A percentile compares a stretch with the other conserved stretches of the same genome.
Evolutionary conservation across 306 rosid genomes (phyloP).

Genomic region (Arachis stenosperma): DNA sequence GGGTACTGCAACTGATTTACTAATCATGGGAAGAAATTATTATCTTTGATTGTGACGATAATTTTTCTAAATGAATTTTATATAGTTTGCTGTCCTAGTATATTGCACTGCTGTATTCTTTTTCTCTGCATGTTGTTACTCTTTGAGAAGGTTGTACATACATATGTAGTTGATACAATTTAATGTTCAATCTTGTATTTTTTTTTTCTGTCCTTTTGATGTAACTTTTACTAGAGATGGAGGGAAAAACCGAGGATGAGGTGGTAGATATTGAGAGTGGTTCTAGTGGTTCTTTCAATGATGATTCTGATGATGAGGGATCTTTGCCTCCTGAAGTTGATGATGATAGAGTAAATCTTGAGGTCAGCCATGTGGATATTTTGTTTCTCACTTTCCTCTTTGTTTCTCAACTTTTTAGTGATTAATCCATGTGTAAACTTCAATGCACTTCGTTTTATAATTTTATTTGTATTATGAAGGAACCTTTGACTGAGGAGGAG

Average conservation of each 20-base stretch:
- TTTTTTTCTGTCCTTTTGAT: slow-evolving; percentile 21
- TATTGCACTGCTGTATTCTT: not conserved
- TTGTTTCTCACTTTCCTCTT: not conserved
- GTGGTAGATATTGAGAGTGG: slow-evolving; percentile 62
- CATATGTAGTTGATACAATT: slow-evolving; percentile 1
- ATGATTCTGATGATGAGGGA: slow-evolving; percentile 68
- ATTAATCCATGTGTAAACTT: slow-evolving; percentile 17
- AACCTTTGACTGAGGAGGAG: slow-evolving; percentile 78
- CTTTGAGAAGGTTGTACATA: not conserved
- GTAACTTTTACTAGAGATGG: slow-evolving; percentile 57
- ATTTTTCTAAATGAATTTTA: not conserved
- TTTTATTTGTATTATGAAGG: slow-evolving; percentile 61
- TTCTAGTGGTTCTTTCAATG: slow-evolving; percentile 67
- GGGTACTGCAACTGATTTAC: slow-evolving; percentile 9
- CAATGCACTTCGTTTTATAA: not conserved
- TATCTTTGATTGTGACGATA: slow-evolving; percentile 3
- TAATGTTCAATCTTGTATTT: slow-evolving; percentile 13
- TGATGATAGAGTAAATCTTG: slow-evolving; percentile 48
- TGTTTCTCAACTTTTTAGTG: not conserved
- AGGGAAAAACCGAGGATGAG: slow-evolving; percentile 59
- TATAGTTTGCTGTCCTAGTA: slow-evolving; percentile 1
- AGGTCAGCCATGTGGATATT: slow-evolving; percentile 51
- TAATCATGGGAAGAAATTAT: slow-evolving; percentile 1
- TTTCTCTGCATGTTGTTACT: not conserved
- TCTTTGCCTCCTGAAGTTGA: slow-evolving; percentile 66